Evolutionary conservation across 139 green algal genomes (phyloP), one percentile per base, ranked within the genome.

Genomic region (Klebsormidium nitens): DNA sequence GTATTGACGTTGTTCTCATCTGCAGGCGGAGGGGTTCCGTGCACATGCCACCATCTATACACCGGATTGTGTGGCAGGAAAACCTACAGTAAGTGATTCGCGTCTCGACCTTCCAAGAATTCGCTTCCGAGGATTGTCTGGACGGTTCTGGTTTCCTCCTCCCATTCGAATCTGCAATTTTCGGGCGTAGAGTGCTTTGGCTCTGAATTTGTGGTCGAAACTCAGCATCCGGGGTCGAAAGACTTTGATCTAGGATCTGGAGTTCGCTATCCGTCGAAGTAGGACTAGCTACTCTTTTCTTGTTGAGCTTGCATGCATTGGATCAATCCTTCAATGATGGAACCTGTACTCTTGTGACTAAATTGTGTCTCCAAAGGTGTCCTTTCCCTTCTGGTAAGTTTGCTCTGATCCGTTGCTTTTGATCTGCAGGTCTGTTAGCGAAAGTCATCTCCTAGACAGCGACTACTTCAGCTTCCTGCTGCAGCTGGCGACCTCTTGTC

Each of bases 401-500:
- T 8, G 4, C 8, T 23, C 59, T 8, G 59, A 8, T 4, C 29
- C 8, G n/a, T 1, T 39, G 6, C 23, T 19, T 62, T 4, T 14
- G 5, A 42, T 2, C 17, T 1, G 6, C 68, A 73, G 59, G n/a
- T 76, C 72, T 50, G 14, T 74, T 34, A 59, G 62, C 2, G 68
- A 76, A 36, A 74, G 28, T 11, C 68, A 73, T n/a, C n/a, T 76
- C 14, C 28, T 76, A 29, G 68, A 76, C 31, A 35, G 55, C 26
- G 31, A 74, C 14, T 76, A 73, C 42, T 76, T 76, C 59, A n/a
- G 59, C 11, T 76, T 76, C 36, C 28, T 76, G 38, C 52, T 34
- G 11, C 39, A 36, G 59, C 57, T 76, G 4, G 59, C 59, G 29
- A 26, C 31, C n/a, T 14, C 19, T 5, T 72, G 72, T 73, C 17